Conservation (phyloP, 2,329 filamentous ascomycete genomes). For the Tothia fuscella region DNA sequence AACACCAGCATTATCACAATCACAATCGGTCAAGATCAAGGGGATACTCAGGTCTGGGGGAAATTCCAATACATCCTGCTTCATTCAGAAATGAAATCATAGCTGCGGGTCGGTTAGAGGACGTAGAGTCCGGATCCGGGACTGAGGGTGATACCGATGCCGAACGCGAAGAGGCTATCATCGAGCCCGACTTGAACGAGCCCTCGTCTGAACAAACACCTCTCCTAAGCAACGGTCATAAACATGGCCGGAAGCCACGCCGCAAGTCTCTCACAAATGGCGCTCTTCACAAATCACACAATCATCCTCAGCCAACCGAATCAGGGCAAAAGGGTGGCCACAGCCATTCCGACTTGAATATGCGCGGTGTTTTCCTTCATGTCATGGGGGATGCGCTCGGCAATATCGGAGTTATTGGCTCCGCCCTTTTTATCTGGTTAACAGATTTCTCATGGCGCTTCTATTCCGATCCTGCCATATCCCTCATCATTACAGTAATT, state of each 20-base stretch:
- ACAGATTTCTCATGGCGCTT: slow-evolving; percentile 68
- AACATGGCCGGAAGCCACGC: slow-evolving; percentile 20
- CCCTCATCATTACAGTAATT: slow-evolving; percentile 79
- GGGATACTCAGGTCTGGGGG: slow-evolving; percentile 44
- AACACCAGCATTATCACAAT: slow-evolving; percentile 53
- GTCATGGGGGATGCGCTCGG: slow-evolving; percentile 73
- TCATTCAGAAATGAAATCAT: slow-evolving; percentile 91
- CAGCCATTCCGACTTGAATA: slow-evolving; percentile 82
- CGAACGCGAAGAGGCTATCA: slow-evolving; percentile 14
- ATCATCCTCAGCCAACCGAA: slow-evolving; percentile 18
- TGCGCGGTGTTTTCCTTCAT: slow-evolving; percentile 63
- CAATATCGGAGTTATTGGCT: slow-evolving; percentile 74
- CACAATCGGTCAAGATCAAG: slow-evolving; percentile 46
- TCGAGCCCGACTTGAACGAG: slow-evolving; percentile 28
- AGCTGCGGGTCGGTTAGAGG: slow-evolving; percentile 56
- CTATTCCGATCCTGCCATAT: slow-evolving; percentile 87
- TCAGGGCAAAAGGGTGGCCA: slow-evolving; percentile 53
- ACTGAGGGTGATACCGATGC: slow-evolving; percentile 45
- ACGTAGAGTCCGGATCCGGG: slow-evolving; percentile 42
- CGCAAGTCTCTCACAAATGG: slow-evolving; percentile 5
- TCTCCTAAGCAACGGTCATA: slow-evolving; percentile 21
- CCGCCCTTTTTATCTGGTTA: slow-evolving; percentile 83
- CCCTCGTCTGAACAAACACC: slow-evolving; percentile 25
- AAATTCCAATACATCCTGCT: slow-evolving; percentile 74
- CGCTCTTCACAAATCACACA: slow-evolving; percentile 17